Evolutionary conservation across 106 monocot genomes (phyloP).

Genomic region (Allium cepa): DNA sequence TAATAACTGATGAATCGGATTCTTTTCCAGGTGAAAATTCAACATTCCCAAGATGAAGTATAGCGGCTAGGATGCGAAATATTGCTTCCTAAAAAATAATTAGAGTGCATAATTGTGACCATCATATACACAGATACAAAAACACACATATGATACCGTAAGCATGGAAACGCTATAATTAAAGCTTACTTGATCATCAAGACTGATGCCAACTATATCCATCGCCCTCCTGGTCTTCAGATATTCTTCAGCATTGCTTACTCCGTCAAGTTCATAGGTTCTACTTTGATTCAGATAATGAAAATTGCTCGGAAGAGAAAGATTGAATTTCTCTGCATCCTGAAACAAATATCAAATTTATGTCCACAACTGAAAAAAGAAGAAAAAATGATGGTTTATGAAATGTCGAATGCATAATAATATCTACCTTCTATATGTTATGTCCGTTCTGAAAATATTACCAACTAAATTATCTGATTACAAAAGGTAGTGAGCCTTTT

Average conservation of each 20-base stretch:
- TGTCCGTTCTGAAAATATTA: too few species aligned
- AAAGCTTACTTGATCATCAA: slow-evolving; percentile 52
- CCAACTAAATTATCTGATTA: too few species aligned
- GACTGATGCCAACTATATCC: slow-evolving; percentile 91
- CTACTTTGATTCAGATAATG: slow-evolving; percentile 94
- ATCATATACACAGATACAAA: too few species aligned
- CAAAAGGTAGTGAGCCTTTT: too few species aligned
- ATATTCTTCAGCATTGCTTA: slow-evolving; percentile 67
- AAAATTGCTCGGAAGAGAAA: slow-evolving; percentile 64
- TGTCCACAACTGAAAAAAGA: too few species aligned
- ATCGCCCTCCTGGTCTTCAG: slow-evolving; percentile 81
- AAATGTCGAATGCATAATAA: too few species aligned
- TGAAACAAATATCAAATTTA: slow-evolving; percentile 1
- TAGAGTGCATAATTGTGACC: neutral
- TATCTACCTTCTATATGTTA: too few species aligned
- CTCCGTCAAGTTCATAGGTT: slow-evolving; percentile 62
- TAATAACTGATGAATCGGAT: slow-evolving; percentile 41
- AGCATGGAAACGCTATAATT: too few species aligned
- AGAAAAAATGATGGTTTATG: too few species aligned
- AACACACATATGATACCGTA: too few species aligned
- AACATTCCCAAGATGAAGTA: slow-evolving; percentile 94
- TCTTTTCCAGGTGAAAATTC: slow-evolving; percentile 63
- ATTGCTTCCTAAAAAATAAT: slow-evolving; percentile 64
- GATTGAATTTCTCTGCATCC: slow-evolving; percentile 74
- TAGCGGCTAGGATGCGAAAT: slow-evolving; percentile 81